phyloP scores from a whole-genome alignment of 345 rosid species.

The Eucalyptus pauciflora region DNA sequence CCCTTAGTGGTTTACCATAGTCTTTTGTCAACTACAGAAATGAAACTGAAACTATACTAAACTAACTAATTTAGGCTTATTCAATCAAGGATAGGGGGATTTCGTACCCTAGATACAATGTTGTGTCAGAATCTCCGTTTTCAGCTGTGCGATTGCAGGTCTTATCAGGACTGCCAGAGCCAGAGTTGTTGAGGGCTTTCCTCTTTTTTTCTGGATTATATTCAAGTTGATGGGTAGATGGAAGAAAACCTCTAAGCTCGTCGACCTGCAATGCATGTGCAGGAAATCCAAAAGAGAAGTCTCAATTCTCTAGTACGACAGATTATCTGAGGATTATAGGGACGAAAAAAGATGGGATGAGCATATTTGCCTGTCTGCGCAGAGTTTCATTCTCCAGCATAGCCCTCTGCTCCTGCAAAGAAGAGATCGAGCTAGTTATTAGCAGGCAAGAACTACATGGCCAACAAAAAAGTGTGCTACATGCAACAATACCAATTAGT shows the following conservation, averaged over 20 bases:
- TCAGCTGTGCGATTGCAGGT: slow-evolving; percentile 21
- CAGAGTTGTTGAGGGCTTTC: slow-evolving; percentile 14
- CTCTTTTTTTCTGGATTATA: slow-evolving; percentile 41
- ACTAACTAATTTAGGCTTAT: not conserved
- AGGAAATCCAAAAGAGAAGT: not conserved
- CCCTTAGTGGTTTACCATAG: not conserved
- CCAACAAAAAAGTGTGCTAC: not conserved
- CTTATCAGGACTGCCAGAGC: slow-evolving; percentile 20
- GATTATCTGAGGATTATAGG: not conserved
- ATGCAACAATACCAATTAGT: not conserved
- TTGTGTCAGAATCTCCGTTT: slow-evolving; percentile 73
- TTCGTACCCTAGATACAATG: slow-evolving; percentile 69
- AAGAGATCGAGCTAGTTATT: not conserved
- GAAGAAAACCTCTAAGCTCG: slow-evolving; percentile 68
- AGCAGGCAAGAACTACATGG: not conserved
- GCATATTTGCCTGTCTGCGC: slow-evolving; percentile 58
- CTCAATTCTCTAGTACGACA: not conserved
- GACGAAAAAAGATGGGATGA: not conserved
- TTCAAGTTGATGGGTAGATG: slow-evolving; percentile 38
- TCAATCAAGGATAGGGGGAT: not conserved
- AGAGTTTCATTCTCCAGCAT: slow-evolving; percentile 82
- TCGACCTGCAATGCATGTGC: slow-evolving; percentile 33
- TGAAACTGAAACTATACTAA: not conserved
- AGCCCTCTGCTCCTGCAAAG: slow-evolving; percentile 65
- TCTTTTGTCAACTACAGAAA: not conserved